Conservation (phyloP, 805 yeast genomes). For the Priceomyces melissophilus region DNA sequence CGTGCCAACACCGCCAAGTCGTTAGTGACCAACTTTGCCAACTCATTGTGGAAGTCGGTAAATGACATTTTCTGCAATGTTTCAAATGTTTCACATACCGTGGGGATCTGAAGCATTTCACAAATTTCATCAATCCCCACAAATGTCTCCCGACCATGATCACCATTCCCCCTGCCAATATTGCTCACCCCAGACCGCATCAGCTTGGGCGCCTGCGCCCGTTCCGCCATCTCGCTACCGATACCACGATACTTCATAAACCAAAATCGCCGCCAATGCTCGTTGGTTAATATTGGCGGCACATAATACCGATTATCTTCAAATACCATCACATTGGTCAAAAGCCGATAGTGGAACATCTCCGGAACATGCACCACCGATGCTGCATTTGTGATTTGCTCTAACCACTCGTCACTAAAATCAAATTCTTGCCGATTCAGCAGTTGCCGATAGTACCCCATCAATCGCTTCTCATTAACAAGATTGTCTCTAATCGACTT, state of each 20-base stretch:
- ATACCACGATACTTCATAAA: constrained; percentile 10
- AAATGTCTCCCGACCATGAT: no score
- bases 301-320: constrained; percentile 4
- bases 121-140: constrained; percentile 4
- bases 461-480: not conserved
- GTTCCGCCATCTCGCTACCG: no score
- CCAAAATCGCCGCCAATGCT: constrained; percentile 23
- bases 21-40: not conserved
- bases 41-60: not conserved
- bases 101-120: not conserved
- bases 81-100: not conserved
- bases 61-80: not conserved
- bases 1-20: constrained; percentile 1
- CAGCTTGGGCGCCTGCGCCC: no score
- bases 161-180: no score
- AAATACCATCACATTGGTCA: constrained; percentile 5
- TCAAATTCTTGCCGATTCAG: not conserved
- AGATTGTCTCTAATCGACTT: constrained; percentile 4
- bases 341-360: constrained; percentile 1
- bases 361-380: constrained; percentile 3
- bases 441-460: not conserved
- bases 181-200: no score
- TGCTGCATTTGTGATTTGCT: constrained; percentile 1
- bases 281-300: constrained; percentile 8
- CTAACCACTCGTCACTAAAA: constrained; percentile 4